phyloP scores from a whole-genome alignment of 177 flowering plant species.

The Vitis hybrid region DNA sequence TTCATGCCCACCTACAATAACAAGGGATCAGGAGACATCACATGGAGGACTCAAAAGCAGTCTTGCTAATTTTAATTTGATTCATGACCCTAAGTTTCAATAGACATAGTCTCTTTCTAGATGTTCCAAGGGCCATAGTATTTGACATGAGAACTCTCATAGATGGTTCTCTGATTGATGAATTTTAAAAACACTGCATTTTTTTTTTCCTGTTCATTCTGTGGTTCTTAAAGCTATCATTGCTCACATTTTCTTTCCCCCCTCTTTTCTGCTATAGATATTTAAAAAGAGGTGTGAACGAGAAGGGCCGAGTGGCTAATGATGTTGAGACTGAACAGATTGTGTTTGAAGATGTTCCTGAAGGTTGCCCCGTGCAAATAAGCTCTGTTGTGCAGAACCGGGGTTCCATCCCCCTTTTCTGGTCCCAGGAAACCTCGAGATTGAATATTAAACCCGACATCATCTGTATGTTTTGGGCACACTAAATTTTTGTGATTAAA shows the following conservation, averaged over 20 bases:
- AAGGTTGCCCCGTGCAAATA: slow-evolving; percentile 54
- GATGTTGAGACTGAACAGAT: slow-evolving; percentile 99
- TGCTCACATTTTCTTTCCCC: background rate
- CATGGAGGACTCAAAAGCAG: too few relatives aligned
- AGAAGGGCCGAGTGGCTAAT: slow-evolving; percentile 92
- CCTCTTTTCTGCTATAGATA: slow-evolving; percentile 46
- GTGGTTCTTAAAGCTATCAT: background rate
- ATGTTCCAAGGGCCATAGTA: too few relatives aligned
- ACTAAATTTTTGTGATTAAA: background rate
- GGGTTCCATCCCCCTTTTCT: slow-evolving; percentile 96
- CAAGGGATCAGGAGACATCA: too few relatives aligned
- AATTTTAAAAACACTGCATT: too few relatives aligned
- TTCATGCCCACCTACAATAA: too few relatives aligned
- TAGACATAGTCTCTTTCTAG: too few relatives aligned
- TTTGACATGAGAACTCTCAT: too few relatives aligned
- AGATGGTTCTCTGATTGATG: too few relatives aligned
- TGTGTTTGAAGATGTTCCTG: slow-evolving; percentile 68
- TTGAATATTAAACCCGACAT: slow-evolving; percentile 85
- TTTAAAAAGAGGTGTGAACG: slow-evolving; percentile 91
- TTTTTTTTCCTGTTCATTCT: background rate
- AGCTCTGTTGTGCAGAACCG: slow-evolving; percentile 88
- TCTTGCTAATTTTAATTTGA: too few relatives aligned
- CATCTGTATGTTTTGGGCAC: slow-evolving; percentile 48
- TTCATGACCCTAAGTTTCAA: too few relatives aligned
- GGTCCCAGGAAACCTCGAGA: slow-evolving; percentile 96